Percentiles rank a stretch among this genome's conserved stretches.
phyloP scores from a whole-genome alignment of 371 early-diverging fungal species.

The Mucor sp. region DNA sequence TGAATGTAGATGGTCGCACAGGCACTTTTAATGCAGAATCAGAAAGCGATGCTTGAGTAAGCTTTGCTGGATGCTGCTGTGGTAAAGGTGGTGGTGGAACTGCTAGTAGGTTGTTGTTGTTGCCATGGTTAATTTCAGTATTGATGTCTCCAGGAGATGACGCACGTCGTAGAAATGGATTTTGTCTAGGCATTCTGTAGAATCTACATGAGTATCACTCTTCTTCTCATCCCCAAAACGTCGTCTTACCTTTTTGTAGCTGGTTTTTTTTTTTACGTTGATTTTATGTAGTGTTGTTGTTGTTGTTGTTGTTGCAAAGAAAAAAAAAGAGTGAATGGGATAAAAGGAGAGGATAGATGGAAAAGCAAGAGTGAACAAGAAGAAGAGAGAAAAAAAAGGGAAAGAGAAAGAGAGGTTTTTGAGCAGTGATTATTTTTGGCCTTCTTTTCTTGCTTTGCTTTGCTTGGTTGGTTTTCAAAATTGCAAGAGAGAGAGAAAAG shows the following conservation, averaged over 20 bases:
- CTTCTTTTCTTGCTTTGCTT: background rate
- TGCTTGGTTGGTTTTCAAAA: conserved; percentile 6
- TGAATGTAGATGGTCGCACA: conserved; percentile 12
- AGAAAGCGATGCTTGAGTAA: conserved; percentile 26
- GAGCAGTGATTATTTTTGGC: background rate
- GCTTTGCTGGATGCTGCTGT: conserved; percentile 18
- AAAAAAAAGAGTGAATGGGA: background rate
- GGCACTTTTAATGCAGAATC: conserved; percentile 27
- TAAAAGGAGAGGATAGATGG: background rate
- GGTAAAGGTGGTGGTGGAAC: conserved; percentile 11
- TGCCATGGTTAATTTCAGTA: conserved; percentile 1
- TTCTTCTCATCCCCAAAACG: too few species aligned
- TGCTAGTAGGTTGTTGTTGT: conserved; percentile 3
- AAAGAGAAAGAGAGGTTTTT: background rate
- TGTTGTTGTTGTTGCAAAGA: background rate
- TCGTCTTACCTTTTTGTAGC: background rate
- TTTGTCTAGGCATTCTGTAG: conserved; percentile 26
- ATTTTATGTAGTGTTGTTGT: background rate
- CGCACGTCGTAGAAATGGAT: conserved; percentile 33
- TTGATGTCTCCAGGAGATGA: conserved; percentile 29
- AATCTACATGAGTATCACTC: too few species aligned
- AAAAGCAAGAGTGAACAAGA: background rate
- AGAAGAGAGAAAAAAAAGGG: background rate
- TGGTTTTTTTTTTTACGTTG: background rate
- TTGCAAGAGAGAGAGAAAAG: background rate